phyloP scores from a whole-genome alignment of 805 yeast species.

The Metschnikowia dekortorum region DNA sequence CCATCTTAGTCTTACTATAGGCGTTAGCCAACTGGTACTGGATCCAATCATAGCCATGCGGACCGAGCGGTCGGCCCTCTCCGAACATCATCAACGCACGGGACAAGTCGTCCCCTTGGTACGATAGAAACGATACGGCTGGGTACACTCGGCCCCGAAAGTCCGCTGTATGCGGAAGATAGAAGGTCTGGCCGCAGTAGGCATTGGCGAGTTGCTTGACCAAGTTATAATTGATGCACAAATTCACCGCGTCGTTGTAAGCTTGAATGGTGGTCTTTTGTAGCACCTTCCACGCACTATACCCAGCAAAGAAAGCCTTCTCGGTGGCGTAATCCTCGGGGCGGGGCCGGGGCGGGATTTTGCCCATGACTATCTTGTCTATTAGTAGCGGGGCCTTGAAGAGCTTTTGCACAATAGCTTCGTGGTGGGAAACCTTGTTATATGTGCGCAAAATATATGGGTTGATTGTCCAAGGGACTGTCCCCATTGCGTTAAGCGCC shows the following conservation, averaged over 20 bases:
- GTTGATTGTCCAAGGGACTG: slow-evolving; percentile 36
- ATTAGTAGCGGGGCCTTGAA: slow-evolving; percentile 21
- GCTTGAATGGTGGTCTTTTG: not conserved
- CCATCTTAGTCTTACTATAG: slow-evolving; percentile 27
- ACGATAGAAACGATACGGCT: slow-evolving; percentile 29
- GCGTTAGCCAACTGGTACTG: slow-evolving; percentile 36
- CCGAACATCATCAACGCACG: slow-evolving; percentile 36
- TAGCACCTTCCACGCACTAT: slow-evolving; percentile 5
- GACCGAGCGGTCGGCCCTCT: slow-evolving; percentile 34
- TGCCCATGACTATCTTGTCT: not conserved
- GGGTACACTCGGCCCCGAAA: slow-evolving; percentile 43
- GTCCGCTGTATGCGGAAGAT: slow-evolving; percentile 36
- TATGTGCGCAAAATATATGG: slow-evolving; percentile 21
- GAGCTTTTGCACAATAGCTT: slow-evolving; percentile 17
- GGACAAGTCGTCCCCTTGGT: slow-evolving; percentile 33
- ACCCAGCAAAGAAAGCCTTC: not conserved
- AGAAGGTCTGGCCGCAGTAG: slow-evolving; percentile 32
- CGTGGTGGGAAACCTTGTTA: slow-evolving; percentile 4
- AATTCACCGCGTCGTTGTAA: not conserved
- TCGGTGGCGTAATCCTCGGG: slow-evolving; percentile 1
- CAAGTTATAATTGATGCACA: slow-evolving; percentile 15
- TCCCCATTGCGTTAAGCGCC: slow-evolving; percentile 27
- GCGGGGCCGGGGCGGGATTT: slow-evolving; percentile 2
- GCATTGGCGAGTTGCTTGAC: slow-evolving; percentile 21
- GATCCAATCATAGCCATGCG: slow-evolving; percentile 33